Base-by-base conservation (phyloP, 1,284 basidiomycete species). In the Inonotus hispidus region DNA sequence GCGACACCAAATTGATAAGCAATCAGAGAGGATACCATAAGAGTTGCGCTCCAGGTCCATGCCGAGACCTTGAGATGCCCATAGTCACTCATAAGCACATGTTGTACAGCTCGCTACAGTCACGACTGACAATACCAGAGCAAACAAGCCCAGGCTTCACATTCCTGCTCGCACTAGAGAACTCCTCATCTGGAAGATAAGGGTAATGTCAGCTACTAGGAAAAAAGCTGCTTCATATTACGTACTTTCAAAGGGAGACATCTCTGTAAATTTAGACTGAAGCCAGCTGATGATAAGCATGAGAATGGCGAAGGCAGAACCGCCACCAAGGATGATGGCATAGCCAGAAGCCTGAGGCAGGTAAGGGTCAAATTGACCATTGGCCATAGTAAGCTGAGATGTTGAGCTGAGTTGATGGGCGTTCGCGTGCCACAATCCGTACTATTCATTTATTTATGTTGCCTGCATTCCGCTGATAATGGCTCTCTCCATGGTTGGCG, bases 111-210 rank as follows among this genome's bases (percentile, higher is more conserved):
- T 21, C 5, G 19, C 27, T 7, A 60, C 19, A 32, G 25, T 14
- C 14, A 46, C 50, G 46, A 67, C 76, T 49, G 50, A 80, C 79
- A 56, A 81, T 81, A 23, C 83, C 81, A 27, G 86, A 87, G 62
- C 79, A 81, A 4, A 89, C 82, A 8, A 90, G 72, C 10, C 86
- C 87, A 2, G 87, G 86, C 72, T 85, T 72, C 19, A 71, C 62
- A 25, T 54, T 63, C 21, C 62, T 43, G 47, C 62, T 63, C 4
- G 62, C 62, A 37, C 62, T 63, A 5, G 62, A 63, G 47, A 63
- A 63, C 39, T 63, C 62, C 35, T 63, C 62, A 25, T 52, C 62
- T 63, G 23, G 10, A n/a, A 37, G 21, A 55, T 19, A 11, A 43
- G 4, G 32, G 16, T 53, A 19, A 19, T 38, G 25, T 57, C n/a